Evolutionary conservation across 2,329 filamentous ascomycete species (phyloP).

Genomic region (Stromatinia cepivora): DNA sequence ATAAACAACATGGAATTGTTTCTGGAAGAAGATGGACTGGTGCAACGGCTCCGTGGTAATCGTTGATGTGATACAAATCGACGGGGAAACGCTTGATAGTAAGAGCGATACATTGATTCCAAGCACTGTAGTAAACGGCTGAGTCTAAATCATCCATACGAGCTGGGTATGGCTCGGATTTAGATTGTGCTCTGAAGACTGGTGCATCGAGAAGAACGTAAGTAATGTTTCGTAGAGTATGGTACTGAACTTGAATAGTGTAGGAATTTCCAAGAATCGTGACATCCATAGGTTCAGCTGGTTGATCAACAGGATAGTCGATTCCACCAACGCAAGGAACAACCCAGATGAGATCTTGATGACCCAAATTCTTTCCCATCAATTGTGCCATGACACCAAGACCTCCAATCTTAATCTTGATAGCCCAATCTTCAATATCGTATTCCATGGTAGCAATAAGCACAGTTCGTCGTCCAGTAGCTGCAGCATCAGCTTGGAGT

Average conservation of each 20-base stretch:
- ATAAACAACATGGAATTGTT: constrained; percentile 61
- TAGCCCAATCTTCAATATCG: constrained; percentile 67
- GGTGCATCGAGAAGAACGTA: constrained; percentile 61
- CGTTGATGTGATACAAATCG: constrained; percentile 67
- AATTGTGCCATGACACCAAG: constrained; percentile 70
- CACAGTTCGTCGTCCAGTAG: constrained; percentile 49
- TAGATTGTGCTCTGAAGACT: constrained; percentile 64
- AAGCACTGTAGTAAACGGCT: constrained; percentile 68
- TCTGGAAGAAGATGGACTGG: constrained; percentile 62
- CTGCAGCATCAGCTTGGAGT: constrained; percentile 13
- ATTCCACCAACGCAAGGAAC: constrained; percentile 62
- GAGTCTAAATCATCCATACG: constrained; percentile 70
- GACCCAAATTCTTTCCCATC: constrained; percentile 60
- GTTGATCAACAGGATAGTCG: constrained; percentile 60
- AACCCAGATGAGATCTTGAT: constrained; percentile 67
- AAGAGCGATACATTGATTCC: constrained; percentile 69
- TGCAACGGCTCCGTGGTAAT: constrained; percentile 63
- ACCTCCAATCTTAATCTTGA: constrained; percentile 72
- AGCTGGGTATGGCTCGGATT: constrained; percentile 63
- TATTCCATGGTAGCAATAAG: constrained; percentile 72
- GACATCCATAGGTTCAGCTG: constrained; percentile 61
- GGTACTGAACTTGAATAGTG: constrained; percentile 63
- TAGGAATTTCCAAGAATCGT: constrained; percentile 61
- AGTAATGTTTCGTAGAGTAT: constrained; percentile 63
- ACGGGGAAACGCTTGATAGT: constrained; percentile 61